These are phyloP conservation scores for Obba rivulosa DNA, from an alignment of 768 basidiomycete species.

Conservation along the genomic window DNA sequence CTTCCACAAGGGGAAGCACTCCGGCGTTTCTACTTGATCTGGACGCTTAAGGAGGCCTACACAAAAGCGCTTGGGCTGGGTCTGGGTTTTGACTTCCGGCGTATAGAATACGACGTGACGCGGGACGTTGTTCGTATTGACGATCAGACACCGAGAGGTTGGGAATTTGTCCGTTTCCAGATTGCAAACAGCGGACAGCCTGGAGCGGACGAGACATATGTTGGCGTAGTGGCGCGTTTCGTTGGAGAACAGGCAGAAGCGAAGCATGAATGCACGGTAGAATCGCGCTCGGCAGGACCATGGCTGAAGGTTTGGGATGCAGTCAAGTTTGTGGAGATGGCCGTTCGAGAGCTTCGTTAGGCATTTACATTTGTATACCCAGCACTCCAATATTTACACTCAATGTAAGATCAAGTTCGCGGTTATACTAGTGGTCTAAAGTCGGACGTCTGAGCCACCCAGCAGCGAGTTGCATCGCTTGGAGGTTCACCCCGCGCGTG, in stretches of 20 bases:
- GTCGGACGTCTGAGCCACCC: no score
- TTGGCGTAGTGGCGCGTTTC: constrained; percentile 63
- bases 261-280: constrained; percentile 9
- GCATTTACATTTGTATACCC: no score
- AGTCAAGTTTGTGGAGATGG: constrained; percentile 11
- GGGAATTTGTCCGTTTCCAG: constrained; percentile 64
- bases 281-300: constrained; percentile 1
- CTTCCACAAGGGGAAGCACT: constrained; percentile 46
- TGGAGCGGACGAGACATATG: constrained; percentile 48
- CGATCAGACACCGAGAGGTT: constrained; percentile 48
- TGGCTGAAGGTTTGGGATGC: constrained; percentile 19
- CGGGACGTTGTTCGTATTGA: constrained; percentile 54
- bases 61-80: constrained; percentile 84
- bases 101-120: constrained; percentile 64
- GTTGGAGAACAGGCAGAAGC: constrained; percentile 29
- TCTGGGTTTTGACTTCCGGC: constrained; percentile 74
- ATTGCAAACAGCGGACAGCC: constrained; percentile 21
- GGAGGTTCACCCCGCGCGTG: no score
- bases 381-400: no score
- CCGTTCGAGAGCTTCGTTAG: constrained; percentile 5
- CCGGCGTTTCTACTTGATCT: constrained; percentile 72
- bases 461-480: no score
- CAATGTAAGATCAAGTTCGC: no score
- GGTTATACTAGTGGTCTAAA: no score
- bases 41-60: constrained; percentile 91